Conservation (phyloP, 331 rosid species). For the Cydonia oblonga region DNA sequence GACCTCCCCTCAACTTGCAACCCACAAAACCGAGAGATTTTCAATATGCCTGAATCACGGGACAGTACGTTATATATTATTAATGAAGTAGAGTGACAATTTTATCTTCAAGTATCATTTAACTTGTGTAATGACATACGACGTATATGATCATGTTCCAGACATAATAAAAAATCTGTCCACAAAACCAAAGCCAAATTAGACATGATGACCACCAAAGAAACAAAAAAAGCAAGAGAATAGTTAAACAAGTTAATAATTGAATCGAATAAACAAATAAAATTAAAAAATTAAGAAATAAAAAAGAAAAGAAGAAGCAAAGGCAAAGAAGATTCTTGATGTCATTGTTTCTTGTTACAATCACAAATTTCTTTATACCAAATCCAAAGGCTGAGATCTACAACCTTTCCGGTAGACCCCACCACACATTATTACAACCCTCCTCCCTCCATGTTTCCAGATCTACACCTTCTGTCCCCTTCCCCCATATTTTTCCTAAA, state of each 20-base stretch:
- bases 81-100: too few species aligned
- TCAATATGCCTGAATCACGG: too few species aligned
- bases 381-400: constrained; percentile 31
- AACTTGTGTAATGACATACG: too few species aligned
- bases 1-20: neutral
- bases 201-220: constrained; percentile 7
- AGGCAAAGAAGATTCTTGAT: constrained; percentile 7
- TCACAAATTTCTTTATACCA: constrained; percentile 17
- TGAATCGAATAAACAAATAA: neutral
- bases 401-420: constrained; percentile 50
- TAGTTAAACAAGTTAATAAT: neutral
- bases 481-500: neutral
- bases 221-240: neutral
- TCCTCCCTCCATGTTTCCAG: neutral
- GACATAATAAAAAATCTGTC: too few species aligned
- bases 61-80: too few species aligned
- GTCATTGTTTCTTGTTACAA: constrained; percentile 19
- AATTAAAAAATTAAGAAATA: neutral
- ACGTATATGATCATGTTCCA: fast-evolving
- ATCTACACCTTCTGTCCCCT: constrained; percentile 33
- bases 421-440: constrained; percentile 46
- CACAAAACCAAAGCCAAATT: neutral
- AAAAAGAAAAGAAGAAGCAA: neutral
- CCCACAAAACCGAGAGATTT: too few species aligned
- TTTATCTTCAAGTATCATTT: too few species aligned